phyloP scores from a whole-genome alignment of 2,329 filamentous ascomycete genomes.

The Pezicula neosporulosa region DNA sequence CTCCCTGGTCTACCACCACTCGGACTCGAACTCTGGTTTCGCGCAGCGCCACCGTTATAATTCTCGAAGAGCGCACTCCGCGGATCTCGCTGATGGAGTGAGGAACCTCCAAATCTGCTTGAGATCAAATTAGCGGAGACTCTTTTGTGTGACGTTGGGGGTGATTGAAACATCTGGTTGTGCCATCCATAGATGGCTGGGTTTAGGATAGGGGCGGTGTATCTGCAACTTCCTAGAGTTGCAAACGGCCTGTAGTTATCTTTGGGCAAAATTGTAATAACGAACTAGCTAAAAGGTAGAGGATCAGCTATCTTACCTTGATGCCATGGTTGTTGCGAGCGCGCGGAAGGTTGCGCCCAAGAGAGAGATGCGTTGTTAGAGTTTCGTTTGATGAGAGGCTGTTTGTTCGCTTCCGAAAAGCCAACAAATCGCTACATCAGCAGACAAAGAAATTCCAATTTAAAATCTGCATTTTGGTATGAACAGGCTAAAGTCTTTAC shows the following conservation, averaged over 20 bases:
- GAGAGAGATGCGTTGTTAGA: background rate
- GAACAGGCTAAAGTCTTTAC: no score
- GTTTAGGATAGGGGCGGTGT: no score
- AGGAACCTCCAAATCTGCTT: slow-evolving; percentile 61
- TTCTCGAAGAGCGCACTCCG: slow-evolving; percentile 73
- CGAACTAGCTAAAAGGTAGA: background rate
- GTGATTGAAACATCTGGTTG: background rate
- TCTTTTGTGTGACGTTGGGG: no score
- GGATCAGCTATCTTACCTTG: slow-evolving; percentile 18
- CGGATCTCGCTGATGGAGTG: slow-evolving; percentile 70
- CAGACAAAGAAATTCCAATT: no score
- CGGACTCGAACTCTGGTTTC: slow-evolving; percentile 8
- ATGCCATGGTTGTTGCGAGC: slow-evolving; percentile 20
- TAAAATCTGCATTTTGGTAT: no score
- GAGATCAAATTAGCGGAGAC: background rate
- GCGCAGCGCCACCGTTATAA: slow-evolving; percentile 52
- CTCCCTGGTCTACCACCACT: slow-evolving; percentile 27
- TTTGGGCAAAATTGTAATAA: background rate
- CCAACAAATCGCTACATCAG: no score
- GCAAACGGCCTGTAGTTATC: no score
- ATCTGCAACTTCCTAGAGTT: no score
- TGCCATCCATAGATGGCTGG: no score
- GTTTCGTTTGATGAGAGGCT: slow-evolving; percentile 2
- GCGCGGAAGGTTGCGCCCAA: slow-evolving; percentile 1
- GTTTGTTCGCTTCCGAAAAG: slow-evolving; percentile 12